Base-by-base conservation (phyloP, 768 basidiomycete species). In the Pleurotus cornucopiae region DNA sequence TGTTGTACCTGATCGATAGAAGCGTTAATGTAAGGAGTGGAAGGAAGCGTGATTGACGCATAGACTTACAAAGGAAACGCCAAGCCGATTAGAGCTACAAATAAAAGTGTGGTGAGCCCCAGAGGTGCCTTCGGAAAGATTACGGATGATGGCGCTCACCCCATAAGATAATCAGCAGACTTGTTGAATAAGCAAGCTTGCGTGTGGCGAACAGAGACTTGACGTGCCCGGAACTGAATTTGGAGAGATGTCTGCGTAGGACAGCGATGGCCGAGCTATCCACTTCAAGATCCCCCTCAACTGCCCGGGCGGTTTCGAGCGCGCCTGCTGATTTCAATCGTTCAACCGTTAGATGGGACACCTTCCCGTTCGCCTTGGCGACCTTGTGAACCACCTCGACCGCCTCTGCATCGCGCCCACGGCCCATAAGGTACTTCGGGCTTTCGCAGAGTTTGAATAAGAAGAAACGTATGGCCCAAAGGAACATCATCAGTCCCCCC, bases 381-480 rank as follows among this genome's bases (percentile, higher is more conserved):
- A 91, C 75, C 25, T 74, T 73, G 54, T 85, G 83, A 16, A 90
- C 70, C 49, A 87, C 70, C 16, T 79, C 77, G 4, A 88, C 82
- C 0, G 87, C 89, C 16, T 77, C 70, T 18, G 75, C 77, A 59
- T 88, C 87, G 39, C 70, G 67, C 7, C 88, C 88, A 57, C 82
- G 79, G 6, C 85, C 83, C 75, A 89, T 84, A 43, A 88, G 79
- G 64, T 79, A 90, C 58, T 86, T 84, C 1, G 88, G 89, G 57
- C 82, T 84, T 66, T 90, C 87, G 55, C 83, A 74, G 6, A 90
- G 74, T 47, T 76, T 70, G 74, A 91, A 90, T 41, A 81, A 65
- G 68, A 86, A 81, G 71, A 86, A 85, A 20, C 86, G 84, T 21
- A 86, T 65, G 9, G 73, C 60, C 74, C 81, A 88, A 43, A 88